Conservation (phyloP, 2,329 filamentous ascomycete genomes). For the Zelopaecilomyces penicillatus region DNA sequence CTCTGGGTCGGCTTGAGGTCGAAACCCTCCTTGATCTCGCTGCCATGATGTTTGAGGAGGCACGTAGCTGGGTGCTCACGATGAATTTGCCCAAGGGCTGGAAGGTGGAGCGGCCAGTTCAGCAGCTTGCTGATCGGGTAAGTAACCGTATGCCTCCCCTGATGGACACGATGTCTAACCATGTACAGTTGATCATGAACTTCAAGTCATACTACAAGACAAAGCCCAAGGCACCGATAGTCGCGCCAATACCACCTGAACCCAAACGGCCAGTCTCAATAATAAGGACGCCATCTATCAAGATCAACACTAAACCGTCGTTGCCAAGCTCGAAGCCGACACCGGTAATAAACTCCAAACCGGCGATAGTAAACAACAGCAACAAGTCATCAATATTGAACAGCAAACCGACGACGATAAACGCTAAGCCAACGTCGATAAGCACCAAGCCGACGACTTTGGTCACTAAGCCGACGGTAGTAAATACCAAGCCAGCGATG, state of each 20-base stretch:
- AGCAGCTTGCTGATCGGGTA: constrained; percentile 29
- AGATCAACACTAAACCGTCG: constrained; percentile 27
- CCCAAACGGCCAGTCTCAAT: constrained; percentile 20
- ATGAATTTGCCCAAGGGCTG: constrained; percentile 33
- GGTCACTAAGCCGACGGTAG: no score
- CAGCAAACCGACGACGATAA: no score
- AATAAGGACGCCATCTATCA: constrained; percentile 29
- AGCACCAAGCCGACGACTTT: no score
- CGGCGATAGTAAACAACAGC: constrained; percentile 5
- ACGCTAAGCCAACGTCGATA: no score
- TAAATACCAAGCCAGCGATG: no score
- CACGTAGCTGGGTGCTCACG: constrained; percentile 32
- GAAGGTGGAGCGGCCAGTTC: constrained; percentile 28
- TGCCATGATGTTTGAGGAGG: constrained; percentile 39
- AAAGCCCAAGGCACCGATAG: constrained; percentile 22
- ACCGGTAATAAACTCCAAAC: constrained; percentile 18
- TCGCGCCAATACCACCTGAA: constrained; percentile 17
- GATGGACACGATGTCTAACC: constrained; percentile 12
- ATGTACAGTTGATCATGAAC: constrained; percentile 24
- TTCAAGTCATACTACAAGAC: constrained; percentile 33
- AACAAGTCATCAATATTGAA: no score
- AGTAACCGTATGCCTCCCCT: constrained; percentile 10
- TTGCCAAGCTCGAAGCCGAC: not conserved
- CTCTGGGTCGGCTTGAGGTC: constrained; percentile 32
- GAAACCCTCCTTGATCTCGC: constrained; percentile 36